These are phyloP conservation scores for Leccinum incarnatum DNA, from an alignment of 768 basidiomycete species.

Conservation along the genomic window DNA sequence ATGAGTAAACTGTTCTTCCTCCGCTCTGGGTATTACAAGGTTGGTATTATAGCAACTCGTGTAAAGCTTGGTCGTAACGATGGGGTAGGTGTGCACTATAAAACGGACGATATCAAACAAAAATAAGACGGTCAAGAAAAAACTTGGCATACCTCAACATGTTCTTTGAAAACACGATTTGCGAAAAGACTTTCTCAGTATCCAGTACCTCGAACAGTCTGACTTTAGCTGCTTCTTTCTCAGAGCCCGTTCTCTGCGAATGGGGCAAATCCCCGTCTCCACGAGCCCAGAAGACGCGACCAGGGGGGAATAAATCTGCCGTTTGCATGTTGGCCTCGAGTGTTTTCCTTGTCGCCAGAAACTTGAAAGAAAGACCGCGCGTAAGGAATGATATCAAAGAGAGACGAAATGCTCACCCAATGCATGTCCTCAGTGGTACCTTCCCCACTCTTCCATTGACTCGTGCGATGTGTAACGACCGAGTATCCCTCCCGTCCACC, in stretches of 20 bases:
- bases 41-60: constrained; percentile 54
- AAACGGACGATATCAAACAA: constrained; percentile 2
- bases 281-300: constrained; percentile 76
- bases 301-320: constrained; percentile 71
- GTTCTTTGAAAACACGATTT: constrained; percentile 77
- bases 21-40: constrained; percentile 1
- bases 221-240: constrained; percentile 46
- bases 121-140: neutral
- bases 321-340: constrained; percentile 82
- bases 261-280: constrained; percentile 69
- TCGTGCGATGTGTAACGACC: constrained; percentile 45
- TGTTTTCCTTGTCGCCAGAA: constrained; percentile 77
- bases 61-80: constrained; percentile 72
- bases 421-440: constrained; percentile 47
- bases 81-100: constrained; percentile 73
- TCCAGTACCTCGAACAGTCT: constrained; percentile 77
- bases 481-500: constrained; percentile 39
- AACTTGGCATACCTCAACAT: constrained; percentile 65
- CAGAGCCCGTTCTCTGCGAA: constrained; percentile 29
- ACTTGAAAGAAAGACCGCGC: constrained; percentile 39
- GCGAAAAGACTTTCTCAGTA: constrained; percentile 72
- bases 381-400: neutral
- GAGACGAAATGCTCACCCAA: constrained; percentile 44
- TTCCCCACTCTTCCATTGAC: constrained; percentile 60
- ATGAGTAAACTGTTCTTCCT: neutral